Conservation (phyloP, 176 grass and related monocot genomes). For the Phragmites australis region DNA sequence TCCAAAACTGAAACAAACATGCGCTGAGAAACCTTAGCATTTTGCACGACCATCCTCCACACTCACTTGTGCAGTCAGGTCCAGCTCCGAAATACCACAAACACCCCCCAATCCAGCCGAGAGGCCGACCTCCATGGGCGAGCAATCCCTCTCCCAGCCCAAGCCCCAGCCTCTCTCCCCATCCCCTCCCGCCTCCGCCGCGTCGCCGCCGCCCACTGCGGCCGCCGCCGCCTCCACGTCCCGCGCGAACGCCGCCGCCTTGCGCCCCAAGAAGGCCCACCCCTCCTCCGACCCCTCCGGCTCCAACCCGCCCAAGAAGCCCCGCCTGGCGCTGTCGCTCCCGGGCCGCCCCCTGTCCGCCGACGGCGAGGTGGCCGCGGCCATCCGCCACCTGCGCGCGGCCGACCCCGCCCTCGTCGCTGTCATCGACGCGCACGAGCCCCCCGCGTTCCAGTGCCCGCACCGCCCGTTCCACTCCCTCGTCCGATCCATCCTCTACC, state of each 20-base stretch:
- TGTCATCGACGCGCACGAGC: slow-evolving; percentile 80
- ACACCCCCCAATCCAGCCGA: too few species aligned
- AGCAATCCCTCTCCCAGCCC: slow-evolving; percentile 56
- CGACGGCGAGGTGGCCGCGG: slow-evolving; percentile 59
- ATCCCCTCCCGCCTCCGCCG: slow-evolving; percentile 26
- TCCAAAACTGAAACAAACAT: too few species aligned
- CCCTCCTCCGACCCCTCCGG: background rate
- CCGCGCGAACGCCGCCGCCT: background rate
- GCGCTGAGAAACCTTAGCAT: too few species aligned
- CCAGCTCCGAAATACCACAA: slow-evolving; percentile 27
- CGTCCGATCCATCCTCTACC: slow-evolving; percentile 88
- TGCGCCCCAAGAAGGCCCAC: slow-evolving; percentile 34
- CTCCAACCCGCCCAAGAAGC: slow-evolving; percentile 36
- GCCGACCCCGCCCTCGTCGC: slow-evolving; percentile 53
- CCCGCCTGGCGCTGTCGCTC: slow-evolving; percentile 34
- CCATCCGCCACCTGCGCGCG: slow-evolving; percentile 65
- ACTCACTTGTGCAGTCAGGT: too few species aligned
- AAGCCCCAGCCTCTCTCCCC: slow-evolving; percentile 22
- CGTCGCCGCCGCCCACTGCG: background rate
- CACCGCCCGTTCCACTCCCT: slow-evolving; percentile 91
- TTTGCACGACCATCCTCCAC: background rate
- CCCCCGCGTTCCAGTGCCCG: slow-evolving; percentile 76
- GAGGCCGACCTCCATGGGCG: slow-evolving; percentile 24
- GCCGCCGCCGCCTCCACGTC: slow-evolving; percentile 14
- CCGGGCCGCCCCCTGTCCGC: slow-evolving; percentile 63